These are phyloP conservation scores for Phytopythium oedochilum DNA, from an alignment of 352 stramenopile genomes.

Conservation along the genomic window DNA sequence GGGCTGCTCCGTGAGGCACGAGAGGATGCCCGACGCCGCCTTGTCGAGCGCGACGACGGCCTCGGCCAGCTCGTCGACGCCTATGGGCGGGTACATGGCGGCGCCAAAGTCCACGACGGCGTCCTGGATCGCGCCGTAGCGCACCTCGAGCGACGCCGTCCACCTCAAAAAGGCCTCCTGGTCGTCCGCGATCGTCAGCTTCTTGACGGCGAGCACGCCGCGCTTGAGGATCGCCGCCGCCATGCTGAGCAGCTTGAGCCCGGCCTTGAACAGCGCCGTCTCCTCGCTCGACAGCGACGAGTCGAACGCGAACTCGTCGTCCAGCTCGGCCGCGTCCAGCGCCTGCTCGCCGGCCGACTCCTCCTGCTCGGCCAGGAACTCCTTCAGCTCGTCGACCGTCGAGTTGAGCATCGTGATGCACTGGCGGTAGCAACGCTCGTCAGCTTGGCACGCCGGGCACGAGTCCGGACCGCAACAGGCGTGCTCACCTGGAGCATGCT, in stretches of 20 bases:
- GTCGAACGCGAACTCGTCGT: constrained; percentile 79
- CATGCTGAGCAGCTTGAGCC: constrained; percentile 71
- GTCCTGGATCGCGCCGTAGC: constrained; percentile 58
- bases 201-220: constrained; percentile 77
- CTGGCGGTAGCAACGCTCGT: no score
- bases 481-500: constrained; percentile 87
- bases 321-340: constrained; percentile 51
- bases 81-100: constrained; percentile 74
- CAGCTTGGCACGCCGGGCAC: no score
- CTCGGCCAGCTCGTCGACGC: constrained; percentile 44
- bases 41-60: constrained; percentile 31
- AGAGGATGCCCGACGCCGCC: constrained; percentile 31
- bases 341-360: constrained; percentile 13
- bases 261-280: constrained; percentile 56
- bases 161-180: constrained; percentile 61
- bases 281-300: constrained; percentile 66
- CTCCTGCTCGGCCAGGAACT: constrained; percentile 57
- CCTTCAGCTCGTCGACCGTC: constrained; percentile 75
- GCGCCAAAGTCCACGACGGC: constrained; percentile 78
- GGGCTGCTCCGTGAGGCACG: constrained; percentile 45
- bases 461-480: no score
- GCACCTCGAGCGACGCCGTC: constrained; percentile 60
- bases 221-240: constrained; percentile 71
- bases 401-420: constrained; percentile 81
- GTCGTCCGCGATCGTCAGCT: constrained; percentile 50